Base-by-base conservation (phyloP, 2,329 filamentous ascomycete genomes). In the Gyromitra esculenta region DNA sequence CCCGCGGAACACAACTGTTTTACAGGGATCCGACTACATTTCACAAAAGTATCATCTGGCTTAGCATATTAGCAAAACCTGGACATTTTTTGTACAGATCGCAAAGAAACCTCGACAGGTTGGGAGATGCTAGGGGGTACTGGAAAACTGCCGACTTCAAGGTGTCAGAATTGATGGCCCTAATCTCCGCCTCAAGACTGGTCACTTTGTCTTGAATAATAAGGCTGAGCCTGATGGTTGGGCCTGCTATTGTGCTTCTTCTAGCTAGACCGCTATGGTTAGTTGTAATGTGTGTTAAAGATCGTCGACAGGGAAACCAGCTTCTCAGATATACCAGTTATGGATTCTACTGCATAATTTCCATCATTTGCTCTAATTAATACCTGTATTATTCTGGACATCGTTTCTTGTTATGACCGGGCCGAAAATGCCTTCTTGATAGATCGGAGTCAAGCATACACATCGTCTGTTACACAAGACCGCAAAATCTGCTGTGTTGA, bases 391-490 rank as follows among this genome's bases (percentile, higher is more conserved):
- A 59, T 43, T 48, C 52, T 50, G 65, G 56, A 25, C 41, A 73
- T 73, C 31, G 43, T 59, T n/a, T 64, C 41, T 65, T 66, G 62
- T 45, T 11, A n/a, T 54, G 45, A 60, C 56, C 64, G 57, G 63
- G 72, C 37, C 71, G 63, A 73, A 62, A 56, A 52, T 71, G 35
- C 48, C 68, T 56, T 68, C 9, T 68, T 52, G 43, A 68, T 35
- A 69, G 72, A 75, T 75, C 72, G 72, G 63, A 35, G 54, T 63
- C 64, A 43, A 63, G 63, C 63, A 74, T 74, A 50, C 63, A 45
- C 64, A 74, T 75, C 65, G 65, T 64, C 25, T 57, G 65, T 75
- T 70, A 75, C 72, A 75, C 72, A 64, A 64, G 64, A 45, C 71
- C 39, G 7, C 39, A 48, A 41, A 52, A 63, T 63, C 39, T 63